Conservation (phyloP, 768 basidiomycete species). For the Tricholoma furcatifolium region DNA sequence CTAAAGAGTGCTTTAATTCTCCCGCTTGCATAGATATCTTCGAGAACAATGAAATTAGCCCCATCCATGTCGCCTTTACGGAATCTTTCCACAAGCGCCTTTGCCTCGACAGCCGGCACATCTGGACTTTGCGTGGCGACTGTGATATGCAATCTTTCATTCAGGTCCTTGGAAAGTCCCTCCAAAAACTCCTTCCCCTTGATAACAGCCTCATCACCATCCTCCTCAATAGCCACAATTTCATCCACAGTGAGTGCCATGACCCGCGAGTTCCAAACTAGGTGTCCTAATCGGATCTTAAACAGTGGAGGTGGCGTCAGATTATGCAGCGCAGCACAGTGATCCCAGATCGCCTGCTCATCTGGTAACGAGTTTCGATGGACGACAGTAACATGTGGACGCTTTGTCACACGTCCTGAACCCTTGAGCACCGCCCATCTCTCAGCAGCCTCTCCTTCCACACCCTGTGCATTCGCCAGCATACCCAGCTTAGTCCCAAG, state of each 20-base stretch:
- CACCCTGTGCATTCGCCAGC: constrained; percentile 16
- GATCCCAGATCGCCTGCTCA: constrained; percentile 40
- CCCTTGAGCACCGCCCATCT: constrained; percentile 52
- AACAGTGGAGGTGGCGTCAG: constrained; percentile 50
- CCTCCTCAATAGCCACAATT: constrained; percentile 34
- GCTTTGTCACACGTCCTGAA: constrained; percentile 45
- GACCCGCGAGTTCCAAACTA: constrained; percentile 76
- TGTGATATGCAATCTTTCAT: constrained; percentile 74
- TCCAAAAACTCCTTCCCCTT: constrained; percentile 40
- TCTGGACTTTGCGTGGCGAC: constrained; percentile 64
- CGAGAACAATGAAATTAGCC: constrained; percentile 11
- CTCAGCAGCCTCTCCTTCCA: constrained; percentile 27
- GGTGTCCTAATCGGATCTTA: constrained; percentile 52
- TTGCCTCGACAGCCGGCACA: constrained; percentile 70
- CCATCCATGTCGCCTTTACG: constrained; percentile 28
- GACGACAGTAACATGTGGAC: constrained; percentile 87
- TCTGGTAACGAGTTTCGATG: constrained; percentile 52
- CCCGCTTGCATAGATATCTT: constrained; percentile 14
- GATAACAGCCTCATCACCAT: constrained; percentile 30
- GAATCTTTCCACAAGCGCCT: constrained; percentile 58
- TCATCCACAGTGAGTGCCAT: constrained; percentile 79
- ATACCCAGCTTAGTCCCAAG: constrained; percentile 42
- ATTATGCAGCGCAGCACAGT: constrained; percentile 44
- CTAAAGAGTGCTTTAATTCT: constrained; percentile 20
- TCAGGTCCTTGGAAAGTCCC: constrained; percentile 44